A percentile compares a stretch with the other conserved stretches of the same genome.
Evolutionary conservation across 148 eudicot genomes (phyloP).

Genomic region (Rhododendron ferrugineum): DNA sequence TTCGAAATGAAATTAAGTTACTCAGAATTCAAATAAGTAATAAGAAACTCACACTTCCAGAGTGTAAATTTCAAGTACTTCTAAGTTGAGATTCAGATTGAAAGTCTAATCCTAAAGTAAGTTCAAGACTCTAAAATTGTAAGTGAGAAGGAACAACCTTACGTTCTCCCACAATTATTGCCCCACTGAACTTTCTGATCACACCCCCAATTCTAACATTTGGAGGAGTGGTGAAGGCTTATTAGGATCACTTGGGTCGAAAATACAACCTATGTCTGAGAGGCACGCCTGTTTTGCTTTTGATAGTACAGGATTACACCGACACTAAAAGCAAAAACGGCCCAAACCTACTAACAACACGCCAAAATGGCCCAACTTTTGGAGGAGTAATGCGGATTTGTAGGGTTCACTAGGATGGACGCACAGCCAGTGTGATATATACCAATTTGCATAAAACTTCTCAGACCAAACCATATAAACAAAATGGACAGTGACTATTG

Average conservation of each 20-base stretch:
- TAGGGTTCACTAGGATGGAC: neutral
- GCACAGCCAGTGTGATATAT: neutral
- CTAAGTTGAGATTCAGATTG: neutral
- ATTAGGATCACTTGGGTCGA: neutral
- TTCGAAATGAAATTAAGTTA: neutral
- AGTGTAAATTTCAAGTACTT: neutral
- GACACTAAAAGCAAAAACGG: neutral
- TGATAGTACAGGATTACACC: neutral
- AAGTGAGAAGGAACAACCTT: neutral
- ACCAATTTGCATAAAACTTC: neutral
- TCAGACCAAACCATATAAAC: neutral
- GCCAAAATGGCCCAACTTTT: neutral
- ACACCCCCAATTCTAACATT: neutral
- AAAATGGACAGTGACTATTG: neutral
- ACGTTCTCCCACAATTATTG: neutral
- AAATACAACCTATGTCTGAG: neutral
- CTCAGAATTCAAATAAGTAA: neutral
- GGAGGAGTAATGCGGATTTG: neutral
- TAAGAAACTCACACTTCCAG: neutral
- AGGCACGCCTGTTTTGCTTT: neutral
- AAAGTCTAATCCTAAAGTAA: neutral
- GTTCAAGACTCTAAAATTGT: neutral
- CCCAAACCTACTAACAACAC: neutral
- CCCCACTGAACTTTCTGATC: neutral
- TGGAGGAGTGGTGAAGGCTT: neutral